Evolutionary conservation across 148 eudicot genomes (phyloP), one percentile per base, ranked within the genome.

Genomic region (Suaeda aralocaspica): DNA sequence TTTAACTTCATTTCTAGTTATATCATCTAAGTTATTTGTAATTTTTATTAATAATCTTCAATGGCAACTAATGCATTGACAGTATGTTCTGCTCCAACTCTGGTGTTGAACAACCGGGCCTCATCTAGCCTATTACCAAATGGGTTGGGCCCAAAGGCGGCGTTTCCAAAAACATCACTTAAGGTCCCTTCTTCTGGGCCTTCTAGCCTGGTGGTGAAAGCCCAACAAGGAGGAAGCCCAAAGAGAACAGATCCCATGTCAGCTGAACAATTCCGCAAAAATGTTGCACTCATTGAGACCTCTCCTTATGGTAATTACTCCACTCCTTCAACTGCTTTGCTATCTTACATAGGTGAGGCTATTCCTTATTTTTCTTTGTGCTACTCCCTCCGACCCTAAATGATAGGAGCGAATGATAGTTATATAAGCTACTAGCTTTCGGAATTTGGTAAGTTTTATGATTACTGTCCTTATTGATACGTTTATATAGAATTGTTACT

Each of bases 261-360:
- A 36, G 26, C 65, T 19, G 65, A 61, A 36, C 65, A 61, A 10
- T 61, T 21, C 26, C 24, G 34, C 50, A 63, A 63, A 41, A 63
- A 63, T 16, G 67, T 63, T 39, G 67, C 67, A 19, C 50, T 63
- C 1, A 1, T 63, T 63, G 67, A 63, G 9, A 63, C 67, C 4
- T 39, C 67, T 25, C 67, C 67, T 24, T 63, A 63, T 42, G 67
- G 67, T 63, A 63, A 39, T 9, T 24, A 42, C 22, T 42, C n/a
- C 50, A 63, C 31, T 41, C 50, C 30, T 41, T 63, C 67, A 41
- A 34, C 21, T 33, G 34, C 64, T 34, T n/a, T 56, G 33, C 26
- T 56, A 56, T 56, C 14, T 33, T 33, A 34, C 41, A 31, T 59
- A 8, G 39, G 13, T 31, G 41, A 30, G 41, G 3, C 18, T 18